Evolutionary conservation across 805 yeast species (phyloP).

Genomic region (Pichia californica): DNA sequence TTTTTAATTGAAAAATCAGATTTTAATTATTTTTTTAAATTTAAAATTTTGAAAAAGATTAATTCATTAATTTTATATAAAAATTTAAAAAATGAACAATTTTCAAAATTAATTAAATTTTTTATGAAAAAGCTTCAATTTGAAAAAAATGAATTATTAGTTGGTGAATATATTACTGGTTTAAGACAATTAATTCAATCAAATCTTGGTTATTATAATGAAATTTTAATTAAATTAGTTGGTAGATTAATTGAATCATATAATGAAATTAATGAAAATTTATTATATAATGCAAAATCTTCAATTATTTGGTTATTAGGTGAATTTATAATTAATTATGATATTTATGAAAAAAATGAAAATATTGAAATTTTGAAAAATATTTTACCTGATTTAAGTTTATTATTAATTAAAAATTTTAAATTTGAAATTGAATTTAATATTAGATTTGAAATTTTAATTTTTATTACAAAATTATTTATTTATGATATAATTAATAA

Average conservation of each 20-base stretch:
- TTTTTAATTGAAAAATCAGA: slow-evolving; percentile 37
- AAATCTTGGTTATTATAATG: slow-evolving; percentile 45
- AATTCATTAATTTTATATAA: slow-evolving; percentile 20
- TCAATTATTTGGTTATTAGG: slow-evolving; percentile 90
- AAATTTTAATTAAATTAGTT: slow-evolving; percentile 46
- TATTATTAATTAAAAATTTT: slow-evolving; percentile 50
- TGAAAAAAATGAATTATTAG: slow-evolving; percentile 28
- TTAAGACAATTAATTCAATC: slow-evolving; percentile 67
- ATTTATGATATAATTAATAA: slow-evolving; percentile 45
- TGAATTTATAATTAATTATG: slow-evolving; percentile 46
- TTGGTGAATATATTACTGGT: slow-evolving; percentile 65
- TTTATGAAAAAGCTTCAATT: slow-evolving; percentile 37
- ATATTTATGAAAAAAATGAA: slow-evolving; percentile 1
- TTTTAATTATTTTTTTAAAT: slow-evolving; percentile 21
- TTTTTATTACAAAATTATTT: slow-evolving; percentile 67
- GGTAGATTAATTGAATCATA: slow-evolving; percentile 20
- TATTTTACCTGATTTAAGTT: slow-evolving; percentile 70
- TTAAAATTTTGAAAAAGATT: slow-evolving; percentile 53
- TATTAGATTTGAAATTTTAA: slow-evolving; percentile 65
- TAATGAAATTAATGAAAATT: slow-evolving; percentile 9
- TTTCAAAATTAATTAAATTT: slow-evolving; percentile 56
- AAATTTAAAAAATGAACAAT: slow-evolving; percentile 37
- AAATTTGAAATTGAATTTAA: slow-evolving; percentile 40
- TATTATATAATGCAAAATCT: slow-evolving; percentile 51
- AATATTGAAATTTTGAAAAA: slow-evolving; percentile 11